A percentile compares a stretch with the other conserved stretches of the same genome.
These are phyloP conservation scores for Agastache rugosa DNA, from an alignment of 257 asterid species.

Conservation along the genomic window DNA sequence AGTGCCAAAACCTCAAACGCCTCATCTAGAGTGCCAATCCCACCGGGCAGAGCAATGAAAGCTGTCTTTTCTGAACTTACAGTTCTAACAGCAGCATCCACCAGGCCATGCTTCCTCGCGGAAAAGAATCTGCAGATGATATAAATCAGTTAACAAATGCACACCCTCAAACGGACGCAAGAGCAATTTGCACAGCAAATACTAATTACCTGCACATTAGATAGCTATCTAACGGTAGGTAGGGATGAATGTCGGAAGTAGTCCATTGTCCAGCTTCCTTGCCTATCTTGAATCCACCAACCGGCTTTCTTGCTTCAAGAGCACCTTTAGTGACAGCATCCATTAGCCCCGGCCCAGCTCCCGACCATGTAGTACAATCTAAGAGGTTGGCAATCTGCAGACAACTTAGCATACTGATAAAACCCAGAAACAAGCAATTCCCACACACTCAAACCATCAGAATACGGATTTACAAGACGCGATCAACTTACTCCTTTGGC, in stretches of 20 bases:
- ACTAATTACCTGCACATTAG: slow-evolving; percentile 79
- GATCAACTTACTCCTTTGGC: slow-evolving; percentile 62
- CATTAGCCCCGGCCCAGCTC: slow-evolving; percentile 96
- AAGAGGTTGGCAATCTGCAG: slow-evolving; percentile 73
- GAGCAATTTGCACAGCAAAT: not conserved
- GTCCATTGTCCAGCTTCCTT: slow-evolving; percentile 97
- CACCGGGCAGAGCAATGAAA: slow-evolving; percentile 86
- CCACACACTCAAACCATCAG: not conserved
- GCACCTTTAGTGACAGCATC: slow-evolving; percentile 97
- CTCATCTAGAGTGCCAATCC: slow-evolving; percentile 92
- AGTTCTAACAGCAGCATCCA: slow-evolving; percentile 86
- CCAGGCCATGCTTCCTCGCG: slow-evolving; percentile 91
- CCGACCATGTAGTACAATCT: slow-evolving; percentile 92
- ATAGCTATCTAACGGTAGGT: slow-evolving; percentile 70
- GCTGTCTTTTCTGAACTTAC: slow-evolving; percentile 70
- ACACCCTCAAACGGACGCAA: not conserved
- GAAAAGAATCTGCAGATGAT: slow-evolving; percentile 79
- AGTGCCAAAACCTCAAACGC: slow-evolving; percentile 84
- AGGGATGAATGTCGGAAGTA: slow-evolving; percentile 69
- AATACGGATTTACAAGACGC: not conserved
- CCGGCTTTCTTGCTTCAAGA: slow-evolving; percentile 75
- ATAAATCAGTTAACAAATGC: slow-evolving; percentile 24
- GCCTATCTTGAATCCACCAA: slow-evolving; percentile 92
- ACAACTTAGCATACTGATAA: slow-evolving; percentile 11
- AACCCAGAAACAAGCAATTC: slow-evolving; percentile 30